phyloP scores from a whole-genome alignment of 176 grass and related monocot genomes.

The Otatea glauca region DNA sequence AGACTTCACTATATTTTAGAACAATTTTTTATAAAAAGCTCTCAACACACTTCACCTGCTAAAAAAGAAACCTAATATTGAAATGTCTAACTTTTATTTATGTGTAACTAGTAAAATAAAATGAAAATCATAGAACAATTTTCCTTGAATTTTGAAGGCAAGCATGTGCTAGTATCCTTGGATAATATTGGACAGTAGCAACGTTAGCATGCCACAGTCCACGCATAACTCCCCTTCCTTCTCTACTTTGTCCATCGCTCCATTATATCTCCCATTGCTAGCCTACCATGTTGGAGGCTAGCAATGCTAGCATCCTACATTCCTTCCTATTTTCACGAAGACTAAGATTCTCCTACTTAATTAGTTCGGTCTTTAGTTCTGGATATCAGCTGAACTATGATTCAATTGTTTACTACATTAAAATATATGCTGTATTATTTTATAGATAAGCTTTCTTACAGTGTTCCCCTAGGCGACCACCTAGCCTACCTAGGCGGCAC shows the following conservation, averaged over 20 bases:
- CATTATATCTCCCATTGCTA: not conserved
- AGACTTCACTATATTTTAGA: not conserved
- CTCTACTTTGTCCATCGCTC: not conserved
- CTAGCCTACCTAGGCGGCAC: too few species aligned
- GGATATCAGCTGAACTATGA: not conserved
- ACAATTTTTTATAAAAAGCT: not conserved
- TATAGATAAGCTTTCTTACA: not conserved
- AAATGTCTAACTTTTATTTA: not conserved
- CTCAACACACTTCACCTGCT: not conserved
- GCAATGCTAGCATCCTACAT: conserved; percentile 5
- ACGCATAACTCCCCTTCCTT: not conserved
- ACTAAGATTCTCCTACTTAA: not conserved
- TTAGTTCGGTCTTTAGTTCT: not conserved
- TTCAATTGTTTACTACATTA: not conserved
- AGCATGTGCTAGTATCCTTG: not conserved
- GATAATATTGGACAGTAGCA: not conserved
- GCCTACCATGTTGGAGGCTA: not conserved
- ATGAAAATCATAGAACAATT: not conserved
- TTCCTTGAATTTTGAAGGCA: not conserved
- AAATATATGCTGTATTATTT: not conserved
- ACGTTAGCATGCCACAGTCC: not conserved
- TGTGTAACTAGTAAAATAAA: conserved; percentile 8
- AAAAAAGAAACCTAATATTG: not conserved
- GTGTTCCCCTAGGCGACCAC: too few species aligned
- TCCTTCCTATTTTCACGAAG: not conserved